Conservation (phyloP, 495 filamentous ascomycete species). For the Penicillium ucsense region DNA sequence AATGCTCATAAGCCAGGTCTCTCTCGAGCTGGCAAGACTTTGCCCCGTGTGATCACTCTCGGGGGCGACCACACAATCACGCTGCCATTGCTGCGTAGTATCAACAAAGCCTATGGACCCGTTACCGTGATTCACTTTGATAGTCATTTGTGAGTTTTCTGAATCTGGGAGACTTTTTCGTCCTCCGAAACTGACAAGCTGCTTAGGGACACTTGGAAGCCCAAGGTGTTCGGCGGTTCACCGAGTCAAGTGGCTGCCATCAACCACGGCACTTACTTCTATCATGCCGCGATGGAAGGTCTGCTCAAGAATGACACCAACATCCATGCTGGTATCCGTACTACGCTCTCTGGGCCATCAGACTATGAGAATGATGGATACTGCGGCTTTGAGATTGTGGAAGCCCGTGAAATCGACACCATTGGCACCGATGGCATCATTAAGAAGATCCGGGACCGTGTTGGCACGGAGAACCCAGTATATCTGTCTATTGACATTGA, state of each 20-base stretch:
- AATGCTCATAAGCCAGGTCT: conserved; percentile 38
- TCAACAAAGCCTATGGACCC: conserved; percentile 55
- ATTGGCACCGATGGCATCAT: conserved; percentile 62
- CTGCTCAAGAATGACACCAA: conserved; percentile 71
- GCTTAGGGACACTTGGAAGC: conserved; percentile 51
- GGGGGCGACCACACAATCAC: conserved; percentile 61
- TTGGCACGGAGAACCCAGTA: conserved; percentile 62
- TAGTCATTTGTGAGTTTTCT: conserved; percentile 44
- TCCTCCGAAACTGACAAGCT: not conserved
- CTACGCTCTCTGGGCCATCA: conserved; percentile 56
- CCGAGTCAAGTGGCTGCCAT: conserved; percentile 56
- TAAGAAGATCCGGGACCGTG: conserved; percentile 60
- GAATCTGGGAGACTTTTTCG: too few relatives aligned
- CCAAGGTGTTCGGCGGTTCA: conserved; percentile 62
- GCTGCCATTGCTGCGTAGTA: conserved; percentile 51
- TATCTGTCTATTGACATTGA: conserved; percentile 88
- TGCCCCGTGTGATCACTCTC: conserved; percentile 55
- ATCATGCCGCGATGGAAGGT: conserved; percentile 58
- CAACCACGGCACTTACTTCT: conserved; percentile 84
- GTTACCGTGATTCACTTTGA: conserved; percentile 68
- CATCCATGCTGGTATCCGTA: conserved; percentile 82
- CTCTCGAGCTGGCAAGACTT: conserved; percentile 46
- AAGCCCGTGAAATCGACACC: conserved; percentile 70
- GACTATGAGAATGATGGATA: conserved; percentile 79
- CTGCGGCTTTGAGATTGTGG: conserved; percentile 74